Percentiles rank a stretch among this genome's conserved stretches.
These are phyloP conservation scores for Nicotiana tomentosiformis DNA, from an alignment of 257 asterid species.

Conservation along the genomic window DNA sequence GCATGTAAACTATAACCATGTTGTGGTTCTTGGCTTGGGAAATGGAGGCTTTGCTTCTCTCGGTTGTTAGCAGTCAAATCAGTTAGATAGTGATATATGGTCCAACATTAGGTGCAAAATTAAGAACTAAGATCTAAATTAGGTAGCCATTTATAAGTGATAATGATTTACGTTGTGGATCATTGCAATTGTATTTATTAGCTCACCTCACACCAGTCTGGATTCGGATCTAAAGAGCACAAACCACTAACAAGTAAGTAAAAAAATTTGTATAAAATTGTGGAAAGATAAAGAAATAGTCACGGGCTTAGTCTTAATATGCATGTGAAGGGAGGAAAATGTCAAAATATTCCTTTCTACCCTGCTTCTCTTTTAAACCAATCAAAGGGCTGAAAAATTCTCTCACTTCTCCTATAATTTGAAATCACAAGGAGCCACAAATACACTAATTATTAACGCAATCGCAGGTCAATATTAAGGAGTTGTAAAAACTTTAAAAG, in stretches of 20 bases:
- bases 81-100: neutral
- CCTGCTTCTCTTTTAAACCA: neutral
- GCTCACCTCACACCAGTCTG: constrained; percentile 4
- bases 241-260: neutral
- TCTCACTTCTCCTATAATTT: too few species aligned
- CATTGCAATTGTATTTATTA: constrained; percentile 5
- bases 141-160: neutral
- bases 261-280: neutral
- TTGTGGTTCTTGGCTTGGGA: neutral
- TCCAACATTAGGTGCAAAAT: neutral
- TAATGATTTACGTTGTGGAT: constrained; percentile 1
- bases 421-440: too few species aligned
- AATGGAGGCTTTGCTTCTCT: neutral
- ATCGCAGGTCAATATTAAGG: neutral
- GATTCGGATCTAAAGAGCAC: neutral
- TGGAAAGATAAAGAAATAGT: neutral
- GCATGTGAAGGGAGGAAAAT: neutral
- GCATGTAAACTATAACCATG: neutral
- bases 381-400: too few species aligned
- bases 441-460: neutral
- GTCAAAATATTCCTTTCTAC: neutral
- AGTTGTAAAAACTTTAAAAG: neutral
- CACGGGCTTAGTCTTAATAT: constrained; percentile 1
- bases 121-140: neutral
- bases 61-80: constrained; percentile 8